These are phyloP conservation scores for Boletus barrowsii DNA, from an alignment of 768 basidiomycete species.

Conservation along the genomic window DNA sequence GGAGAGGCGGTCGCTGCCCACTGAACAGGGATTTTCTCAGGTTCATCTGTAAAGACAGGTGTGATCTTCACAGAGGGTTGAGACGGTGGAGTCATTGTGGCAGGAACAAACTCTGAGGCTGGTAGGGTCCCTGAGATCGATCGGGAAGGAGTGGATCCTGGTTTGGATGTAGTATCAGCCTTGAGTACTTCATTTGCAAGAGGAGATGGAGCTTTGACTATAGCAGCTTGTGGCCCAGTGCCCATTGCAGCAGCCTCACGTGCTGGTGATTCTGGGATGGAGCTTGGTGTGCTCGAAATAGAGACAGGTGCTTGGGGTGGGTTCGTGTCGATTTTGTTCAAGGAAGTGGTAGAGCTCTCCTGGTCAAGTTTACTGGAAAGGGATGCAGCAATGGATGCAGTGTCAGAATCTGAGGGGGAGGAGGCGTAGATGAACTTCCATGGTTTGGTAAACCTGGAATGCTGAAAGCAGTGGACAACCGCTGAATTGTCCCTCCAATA, in stretches of 20 bases:
- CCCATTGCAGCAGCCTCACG: slow-evolving; percentile 49
- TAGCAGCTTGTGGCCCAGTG: slow-evolving; percentile 24
- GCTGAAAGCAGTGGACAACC: slow-evolving; percentile 55
- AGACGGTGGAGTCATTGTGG: slow-evolving; percentile 14
- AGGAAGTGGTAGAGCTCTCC: slow-evolving; percentile 30
- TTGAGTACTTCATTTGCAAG: slow-evolving; percentile 32
- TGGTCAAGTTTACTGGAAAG: slow-evolving; percentile 34
- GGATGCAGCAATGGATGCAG: slow-evolving; percentile 23
- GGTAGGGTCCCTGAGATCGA: slow-evolving; percentile 22
- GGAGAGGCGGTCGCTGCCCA: slow-evolving; percentile 8
- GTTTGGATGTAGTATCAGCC: slow-evolving; percentile 14
- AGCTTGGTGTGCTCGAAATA: slow-evolving; percentile 44
- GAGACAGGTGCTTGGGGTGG: slow-evolving; percentile 23
- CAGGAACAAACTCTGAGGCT: slow-evolving; percentile 13
- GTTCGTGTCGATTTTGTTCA: slow-evolving; percentile 34
- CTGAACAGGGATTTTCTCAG: slow-evolving; percentile 34
- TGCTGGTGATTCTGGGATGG: slow-evolving; percentile 68
- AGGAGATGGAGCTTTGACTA: slow-evolving; percentile 41
- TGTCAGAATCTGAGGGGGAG: slow-evolving; percentile 28
- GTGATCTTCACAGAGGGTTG: slow-evolving; percentile 33
- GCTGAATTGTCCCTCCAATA: slow-evolving; percentile 57
- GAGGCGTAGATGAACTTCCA: slow-evolving; percentile 23
- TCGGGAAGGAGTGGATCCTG: slow-evolving; percentile 17
- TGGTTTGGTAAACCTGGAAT: slow-evolving; percentile 37
- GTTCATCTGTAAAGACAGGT: slow-evolving; percentile 48